Evolutionary conservation across 768 basidiomycete genomes (phyloP), one percentile per base, ranked within the genome.

Genomic region (Omphalotus guepiniiformis): DNA sequence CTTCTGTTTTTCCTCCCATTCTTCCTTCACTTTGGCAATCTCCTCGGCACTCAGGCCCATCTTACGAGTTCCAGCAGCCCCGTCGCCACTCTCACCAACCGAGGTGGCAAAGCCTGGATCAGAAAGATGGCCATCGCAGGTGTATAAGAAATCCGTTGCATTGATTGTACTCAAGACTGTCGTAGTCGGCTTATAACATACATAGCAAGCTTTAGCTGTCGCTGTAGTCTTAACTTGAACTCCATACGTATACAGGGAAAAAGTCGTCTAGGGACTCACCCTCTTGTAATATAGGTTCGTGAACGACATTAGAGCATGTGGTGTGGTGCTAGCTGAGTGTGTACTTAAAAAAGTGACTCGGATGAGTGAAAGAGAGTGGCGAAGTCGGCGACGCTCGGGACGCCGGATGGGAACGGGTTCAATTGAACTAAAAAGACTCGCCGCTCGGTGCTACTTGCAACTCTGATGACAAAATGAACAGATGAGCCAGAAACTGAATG

Each of bases 251-350:
- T 32, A 32, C 30, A 32, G 37, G 42, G 35, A 40, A 45, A 32
- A 21, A 13, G 29, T n/a, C 27, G 19, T 30, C 23, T 32, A 23
- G 38, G 22, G 21, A 73, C 80, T 72, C 64, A 92, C 91, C 56
- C 92, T 80, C 65, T 89, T 90, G 70, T 92, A 93, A 68, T 94
- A 96, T 36, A 91, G 58, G 63, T 96, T 95, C 26, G 74, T 73
- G 68, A 89, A 86, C 35, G 80, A 80, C 86, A 87, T 87, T 21
- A 27, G 9, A 42, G 21, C 21, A 36, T n/a, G n/a, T n/a, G n/a
- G n/a, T n/a, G n/a, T n/a, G n/a, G n/a, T n/a, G n/a, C n/a, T n/a
- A n/a, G n/a, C n/a, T n/a, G n/a, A n/a, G n/a, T n/a, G n/a, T n/a
- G n/a, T n/a, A n/a, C n/a, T n/a, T n/a, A n/a, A n/a, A n/a, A n/a